These are phyloP conservation scores for Rhizopogon sp. DNA, from an alignment of 768 basidiomycete genomes.

Conservation along the genomic window DNA sequence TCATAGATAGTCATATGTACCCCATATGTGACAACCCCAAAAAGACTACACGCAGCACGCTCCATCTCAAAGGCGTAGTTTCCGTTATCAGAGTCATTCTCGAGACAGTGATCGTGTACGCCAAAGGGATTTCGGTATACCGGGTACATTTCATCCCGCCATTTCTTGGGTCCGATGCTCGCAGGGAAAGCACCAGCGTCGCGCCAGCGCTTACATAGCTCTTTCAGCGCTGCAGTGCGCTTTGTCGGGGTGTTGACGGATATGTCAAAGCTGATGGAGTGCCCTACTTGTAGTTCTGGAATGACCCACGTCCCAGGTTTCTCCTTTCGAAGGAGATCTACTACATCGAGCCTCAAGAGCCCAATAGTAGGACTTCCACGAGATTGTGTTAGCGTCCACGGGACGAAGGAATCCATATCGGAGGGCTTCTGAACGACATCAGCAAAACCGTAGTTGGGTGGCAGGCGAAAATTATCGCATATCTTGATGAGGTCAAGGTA, in stretches of 20 bases:
- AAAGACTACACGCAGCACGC: conserved; percentile 81
- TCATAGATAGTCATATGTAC: conserved; percentile 81
- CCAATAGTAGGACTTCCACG: conserved; percentile 53
- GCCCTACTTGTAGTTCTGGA: conserved; percentile 21
- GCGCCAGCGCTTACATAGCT: conserved; percentile 73
- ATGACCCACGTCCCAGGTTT: conserved; percentile 39
- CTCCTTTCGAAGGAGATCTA: conserved; percentile 50
- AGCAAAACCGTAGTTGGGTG: conserved; percentile 17
- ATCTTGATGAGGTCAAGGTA: conserved; percentile 61
- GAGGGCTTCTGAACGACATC: conserved; percentile 22
- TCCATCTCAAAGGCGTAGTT: conserved; percentile 90
- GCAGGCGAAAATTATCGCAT: conserved; percentile 67
- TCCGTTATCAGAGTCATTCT: conserved; percentile 25
- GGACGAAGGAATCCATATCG: conserved; percentile 42
- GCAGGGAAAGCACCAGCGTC: conserved; percentile 53
- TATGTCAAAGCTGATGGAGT: conserved; percentile 42
- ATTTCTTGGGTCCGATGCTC: conserved; percentile 70
- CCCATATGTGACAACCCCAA: conserved; percentile 88
- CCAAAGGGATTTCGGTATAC: conserved; percentile 71
- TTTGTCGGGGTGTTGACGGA: conserved; percentile 51
- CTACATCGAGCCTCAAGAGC: conserved; percentile 51
- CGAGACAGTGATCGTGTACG: conserved; percentile 25
- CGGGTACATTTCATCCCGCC: conserved; percentile 84
- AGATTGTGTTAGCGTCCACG: conserved; percentile 50
- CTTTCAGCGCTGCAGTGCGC: conserved; percentile 58